A percentile compares a stretch with the other conserved stretches of the same genome.
phyloP scores from a whole-genome alignment of 2,329 filamentous ascomycete genomes.

The Aspergillus aculeatus region DNA sequence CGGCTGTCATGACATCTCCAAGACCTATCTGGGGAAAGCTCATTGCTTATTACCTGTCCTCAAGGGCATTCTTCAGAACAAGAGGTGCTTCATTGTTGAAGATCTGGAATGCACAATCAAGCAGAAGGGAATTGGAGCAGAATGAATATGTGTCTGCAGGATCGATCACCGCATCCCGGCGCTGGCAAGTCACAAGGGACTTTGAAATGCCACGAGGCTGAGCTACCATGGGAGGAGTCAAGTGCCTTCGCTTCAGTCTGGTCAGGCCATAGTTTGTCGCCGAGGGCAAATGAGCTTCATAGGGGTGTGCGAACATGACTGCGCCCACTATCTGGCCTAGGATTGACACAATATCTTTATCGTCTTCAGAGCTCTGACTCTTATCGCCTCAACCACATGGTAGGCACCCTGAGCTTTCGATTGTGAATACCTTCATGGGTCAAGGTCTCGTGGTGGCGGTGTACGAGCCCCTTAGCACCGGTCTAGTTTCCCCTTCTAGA shows the following conservation, averaged over 20 bases:
- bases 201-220: background rate
- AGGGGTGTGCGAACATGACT: background rate
- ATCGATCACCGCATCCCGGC: background rate
- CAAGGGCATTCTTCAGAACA: too few species aligned
- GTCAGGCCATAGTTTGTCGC: background rate
- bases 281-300: background rate
- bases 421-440: background rate
- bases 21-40: conserved; percentile 12
- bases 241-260: background rate
- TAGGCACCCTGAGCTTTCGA: background rate
- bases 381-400: background rate
- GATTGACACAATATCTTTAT: background rate
- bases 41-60: background rate
- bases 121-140: background rate
- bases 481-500: background rate
- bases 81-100: too few species aligned
- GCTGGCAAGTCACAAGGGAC: background rate
- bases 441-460: background rate
- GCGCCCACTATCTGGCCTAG: background rate
- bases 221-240: background rate
- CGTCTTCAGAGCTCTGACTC: background rate
- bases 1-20: conserved; percentile 9
- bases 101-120: background rate
- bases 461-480: background rate
- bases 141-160: background rate